Evolutionary conservation across 139 green algal species (phyloP).

Genomic region (Yamagishiella unicocca): DNA sequence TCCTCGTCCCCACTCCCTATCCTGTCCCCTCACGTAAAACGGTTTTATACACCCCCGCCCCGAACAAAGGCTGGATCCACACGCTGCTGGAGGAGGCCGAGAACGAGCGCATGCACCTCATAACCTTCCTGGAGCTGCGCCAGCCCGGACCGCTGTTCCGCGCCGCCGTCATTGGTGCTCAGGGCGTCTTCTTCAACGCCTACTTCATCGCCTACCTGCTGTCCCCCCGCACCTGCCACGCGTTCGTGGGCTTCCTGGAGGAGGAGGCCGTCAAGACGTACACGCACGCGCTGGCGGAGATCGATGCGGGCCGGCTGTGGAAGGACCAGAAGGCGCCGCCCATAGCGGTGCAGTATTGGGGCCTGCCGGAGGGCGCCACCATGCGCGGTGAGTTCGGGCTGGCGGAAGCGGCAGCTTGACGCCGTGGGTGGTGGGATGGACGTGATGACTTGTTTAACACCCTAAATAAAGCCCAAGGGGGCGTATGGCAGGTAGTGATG

Average conservation of each 20-base stretch:
- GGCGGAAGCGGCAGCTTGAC: too few species aligned
- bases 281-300: constrained; percentile 81
- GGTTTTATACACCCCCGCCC: too few species aligned
- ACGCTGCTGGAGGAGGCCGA: constrained; percentile 97
- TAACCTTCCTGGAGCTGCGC: constrained; percentile 94
- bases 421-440: too few species aligned
- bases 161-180: constrained; percentile 78
- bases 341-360: constrained; percentile 70
- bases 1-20: background rate
- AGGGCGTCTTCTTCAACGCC: constrained; percentile 90
- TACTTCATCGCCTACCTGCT: constrained; percentile 91
- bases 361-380: constrained; percentile 9
- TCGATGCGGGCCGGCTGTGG: constrained; percentile 84
- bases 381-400: background rate
- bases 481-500: too few species aligned
- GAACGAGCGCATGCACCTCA: constrained; percentile 96
- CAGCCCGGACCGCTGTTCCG: constrained; percentile 86
- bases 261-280: constrained; percentile 97
- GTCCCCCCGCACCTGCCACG: constrained; percentile 82
- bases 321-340: constrained; percentile 67
- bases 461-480: too few species aligned
- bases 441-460: too few species aligned
- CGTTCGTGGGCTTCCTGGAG: constrained; percentile 94
- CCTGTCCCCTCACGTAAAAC: background rate
- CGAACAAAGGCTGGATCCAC: constrained; percentile 85